A percentile compares a stretch with the other conserved stretches of the same genome.
Evolutionary conservation across 768 basidiomycete species (phyloP).

Genomic region (Lactarius indigo): DNA sequence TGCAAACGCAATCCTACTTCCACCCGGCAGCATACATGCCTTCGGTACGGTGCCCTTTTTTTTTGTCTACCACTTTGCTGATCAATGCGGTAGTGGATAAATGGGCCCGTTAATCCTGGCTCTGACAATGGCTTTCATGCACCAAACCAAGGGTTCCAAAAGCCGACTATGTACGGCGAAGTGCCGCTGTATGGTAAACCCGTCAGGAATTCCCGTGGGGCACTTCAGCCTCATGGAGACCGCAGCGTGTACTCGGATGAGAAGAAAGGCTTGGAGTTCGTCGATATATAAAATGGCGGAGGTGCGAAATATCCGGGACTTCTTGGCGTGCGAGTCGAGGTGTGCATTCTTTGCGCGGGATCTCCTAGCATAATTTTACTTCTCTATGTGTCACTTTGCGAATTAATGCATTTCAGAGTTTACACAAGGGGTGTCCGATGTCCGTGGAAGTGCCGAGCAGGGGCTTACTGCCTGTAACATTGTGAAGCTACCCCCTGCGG

Average conservation of each 20-base stretch:
- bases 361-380: not conserved
- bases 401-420: not conserved
- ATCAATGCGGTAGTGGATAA: conserved; percentile 36
- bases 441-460: not conserved
- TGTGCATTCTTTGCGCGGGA: not conserved
- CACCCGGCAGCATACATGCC: conserved; percentile 43
- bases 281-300: conserved; percentile 24
- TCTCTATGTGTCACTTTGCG: not conserved
- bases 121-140: not conserved
- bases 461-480: not conserved
- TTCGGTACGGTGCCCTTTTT: conserved; percentile 33
- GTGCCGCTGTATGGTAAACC: conserved; percentile 43
- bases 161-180: conserved; percentile 35
- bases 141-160: conserved; percentile 22
- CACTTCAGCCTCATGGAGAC: conserved; percentile 29
- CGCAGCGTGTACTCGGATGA: conserved; percentile 29
- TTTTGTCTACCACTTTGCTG: not conserved
- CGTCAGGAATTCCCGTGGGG: conserved; percentile 25
- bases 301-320: not conserved
- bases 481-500: not conserved
- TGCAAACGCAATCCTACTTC: conserved; percentile 35
- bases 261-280: conserved; percentile 30
- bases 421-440: not conserved
- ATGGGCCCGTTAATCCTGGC: conserved; percentile 35
- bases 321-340: not conserved